Base-by-base conservation (phyloP, 169 alveolate genomes). In the Plasmodium sp. region DNA sequence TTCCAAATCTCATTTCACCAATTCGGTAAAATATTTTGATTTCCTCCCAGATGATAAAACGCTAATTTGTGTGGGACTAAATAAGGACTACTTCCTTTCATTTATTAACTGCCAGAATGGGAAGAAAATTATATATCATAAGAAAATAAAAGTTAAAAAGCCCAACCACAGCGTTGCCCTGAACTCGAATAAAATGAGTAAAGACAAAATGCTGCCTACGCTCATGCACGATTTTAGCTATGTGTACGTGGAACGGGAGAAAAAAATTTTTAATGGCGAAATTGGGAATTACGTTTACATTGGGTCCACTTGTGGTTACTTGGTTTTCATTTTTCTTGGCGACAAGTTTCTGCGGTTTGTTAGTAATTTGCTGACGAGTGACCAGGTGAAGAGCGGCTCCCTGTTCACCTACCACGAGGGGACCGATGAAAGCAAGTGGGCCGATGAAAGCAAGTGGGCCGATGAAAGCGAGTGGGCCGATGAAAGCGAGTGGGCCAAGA, bases 21-120 rank as follows among this genome's bases (percentile, higher is more conserved):
- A 54, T 86, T 75, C 85, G 58, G 71, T 86, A 34, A 86, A 86
- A 86, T 75, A 79, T 43, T 86, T 86, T 71, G 93, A 86, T 77
- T 86, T 86, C 71, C 73, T 86, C 27, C 67, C 85, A 22, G 93
- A 86, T 86, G 86, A 75, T 34, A 77, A 77, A 86, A 86, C 93
- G 10, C 67, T 86, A 75, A 71, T 86, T 6, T 86, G 93, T 86
- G 93, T 86, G 12, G 93, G 93, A 3, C 67, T 39, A 54, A 86
- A 86, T 48, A 75, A 86, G 48, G 93, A 86, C 67, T 86, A 86
- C 22, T 86, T 86, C 67, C 93, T 86, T 77, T 86, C 93, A 51
- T 86, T 86, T 77, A 79, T 86, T 86, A 71, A 77, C 45, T 75
- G 86, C 27, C 22, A 86, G 18, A 86, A 34, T 75, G 93, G 93